These are phyloP conservation scores for Alectoria sarmentosa DNA, from an alignment of 495 filamentous ascomycete species.

Conservation along the genomic window DNA sequence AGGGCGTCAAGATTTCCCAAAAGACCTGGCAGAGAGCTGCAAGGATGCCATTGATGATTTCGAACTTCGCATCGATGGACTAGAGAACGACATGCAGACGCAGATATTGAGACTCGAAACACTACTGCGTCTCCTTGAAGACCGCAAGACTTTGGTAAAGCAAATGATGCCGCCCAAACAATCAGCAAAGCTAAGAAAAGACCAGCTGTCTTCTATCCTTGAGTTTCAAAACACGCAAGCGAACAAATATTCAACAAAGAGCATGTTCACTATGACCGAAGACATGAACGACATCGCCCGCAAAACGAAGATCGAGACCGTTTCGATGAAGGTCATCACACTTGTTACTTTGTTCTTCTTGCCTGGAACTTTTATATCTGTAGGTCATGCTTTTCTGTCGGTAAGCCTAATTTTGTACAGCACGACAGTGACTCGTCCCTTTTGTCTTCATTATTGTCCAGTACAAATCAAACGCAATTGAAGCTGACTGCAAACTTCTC, in stretches of 20 bases:
- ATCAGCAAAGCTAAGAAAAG: not conserved
- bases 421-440: not conserved
- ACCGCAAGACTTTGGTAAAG: slow-evolving; percentile 23
- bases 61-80: slow-evolving; percentile 5
- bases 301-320: slow-evolving; percentile 35
- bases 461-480: not conserved
- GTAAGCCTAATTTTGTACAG: not conserved
- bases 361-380: slow-evolving; percentile 37
- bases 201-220: slow-evolving; percentile 19
- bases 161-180: not conserved
- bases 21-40: not conserved
- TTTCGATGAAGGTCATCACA: slow-evolving; percentile 39
- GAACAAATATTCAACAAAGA: slow-evolving; percentile 16
- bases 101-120: slow-evolving; percentile 17
- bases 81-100: slow-evolving; percentile 17
- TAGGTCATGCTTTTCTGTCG: slow-evolving; percentile 22
- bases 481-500: slow-evolving; percentile 9
- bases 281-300: slow-evolving; percentile 34
- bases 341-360: slow-evolving; percentile 38
- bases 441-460: not conserved
- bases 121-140: slow-evolving; percentile 16
- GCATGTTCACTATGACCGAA: slow-evolving; percentile 30
- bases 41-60: slow-evolving; percentile 6
- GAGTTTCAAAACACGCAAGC: slow-evolving; percentile 20
- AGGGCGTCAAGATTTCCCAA: slow-evolving; percentile 6